Conservation (phyloP, 2,329 filamentous ascomycete genomes). For the Fusarium armeniacum region DNA sequence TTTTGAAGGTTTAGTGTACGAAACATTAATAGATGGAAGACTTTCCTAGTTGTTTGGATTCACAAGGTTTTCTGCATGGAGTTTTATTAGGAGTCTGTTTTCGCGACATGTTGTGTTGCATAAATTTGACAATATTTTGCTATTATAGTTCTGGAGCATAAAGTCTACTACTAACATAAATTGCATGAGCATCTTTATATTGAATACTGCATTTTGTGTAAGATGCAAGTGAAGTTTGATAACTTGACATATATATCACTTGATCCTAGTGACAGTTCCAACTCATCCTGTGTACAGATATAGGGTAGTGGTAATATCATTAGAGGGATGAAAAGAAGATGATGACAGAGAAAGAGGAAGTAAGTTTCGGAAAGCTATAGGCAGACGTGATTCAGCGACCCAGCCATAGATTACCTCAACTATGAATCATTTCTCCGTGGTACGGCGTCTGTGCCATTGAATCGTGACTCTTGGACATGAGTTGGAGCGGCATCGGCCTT, state of each 20-base stretch:
- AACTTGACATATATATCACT: neutral
- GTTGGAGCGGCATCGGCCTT: neutral
- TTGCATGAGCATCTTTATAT: too few species aligned
- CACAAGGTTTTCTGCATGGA: fast-evolving
- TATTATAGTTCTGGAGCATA: too few species aligned
- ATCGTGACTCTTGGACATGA: neutral
- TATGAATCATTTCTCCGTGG: neutral
- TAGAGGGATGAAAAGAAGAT: neutral
- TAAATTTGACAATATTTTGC: too few species aligned
- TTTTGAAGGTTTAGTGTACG: conserved; percentile 25
- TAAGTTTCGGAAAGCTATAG: neutral
- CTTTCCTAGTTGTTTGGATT: neutral
- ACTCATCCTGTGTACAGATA: neutral
- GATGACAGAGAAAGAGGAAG: fast-evolving
- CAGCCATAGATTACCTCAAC: fast-evolving
- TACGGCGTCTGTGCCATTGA: neutral
- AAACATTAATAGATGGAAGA: conserved; percentile 3
- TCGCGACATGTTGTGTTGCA: too few species aligned
- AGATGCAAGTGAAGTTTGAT: too few species aligned
- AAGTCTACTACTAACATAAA: too few species aligned
- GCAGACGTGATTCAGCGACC: fast-evolving
- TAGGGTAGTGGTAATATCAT: neutral
- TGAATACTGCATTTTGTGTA: too few species aligned
- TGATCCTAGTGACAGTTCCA: neutral
- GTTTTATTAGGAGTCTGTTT: fast-evolving